Evolutionary conservation across 2,329 filamentous ascomycete species (phyloP).

Genomic region (Penicillium corylophilum): DNA sequence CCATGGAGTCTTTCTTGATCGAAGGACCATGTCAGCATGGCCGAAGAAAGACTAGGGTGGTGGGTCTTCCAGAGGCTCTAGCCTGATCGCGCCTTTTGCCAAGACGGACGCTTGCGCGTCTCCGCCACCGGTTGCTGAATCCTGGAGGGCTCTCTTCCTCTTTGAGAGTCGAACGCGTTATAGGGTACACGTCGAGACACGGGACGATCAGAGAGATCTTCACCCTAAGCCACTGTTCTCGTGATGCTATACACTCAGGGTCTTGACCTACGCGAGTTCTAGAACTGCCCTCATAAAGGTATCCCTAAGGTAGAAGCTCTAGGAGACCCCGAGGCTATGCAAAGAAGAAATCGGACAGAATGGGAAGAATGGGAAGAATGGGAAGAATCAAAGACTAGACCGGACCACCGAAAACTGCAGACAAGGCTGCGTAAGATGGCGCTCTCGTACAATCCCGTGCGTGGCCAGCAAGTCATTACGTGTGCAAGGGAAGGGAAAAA

Average conservation of each 20-base stretch:
- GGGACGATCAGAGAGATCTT: slow-evolving; percentile 15
- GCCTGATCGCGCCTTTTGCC: slow-evolving; percentile 33
- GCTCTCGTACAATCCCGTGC: slow-evolving; percentile 2
- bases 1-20: background rate
- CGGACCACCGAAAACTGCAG: no score
- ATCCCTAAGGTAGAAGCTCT: no score
- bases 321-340: no score
- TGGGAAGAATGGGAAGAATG: no score
- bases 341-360: no score
- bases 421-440: background rate
- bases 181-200: slow-evolving; percentile 5
- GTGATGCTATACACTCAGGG: no score
- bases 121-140: slow-evolving; percentile 21
- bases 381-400: background rate
- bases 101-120: slow-evolving; percentile 43
- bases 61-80: slow-evolving; percentile 26
- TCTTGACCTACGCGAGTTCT: no score
- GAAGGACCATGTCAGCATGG: background rate
- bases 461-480: slow-evolving; percentile 14
- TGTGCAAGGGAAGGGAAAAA: slow-evolving; percentile 17
- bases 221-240: background rate
- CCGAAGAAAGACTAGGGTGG: slow-evolving; percentile 23
- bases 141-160: slow-evolving; percentile 8
- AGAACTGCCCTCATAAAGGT: no score
- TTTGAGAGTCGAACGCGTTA: slow-evolving; percentile 17